Evolutionary conservation across 108 stramenopile species (phyloP).

Genomic region (Cyclotella cryptica): DNA sequence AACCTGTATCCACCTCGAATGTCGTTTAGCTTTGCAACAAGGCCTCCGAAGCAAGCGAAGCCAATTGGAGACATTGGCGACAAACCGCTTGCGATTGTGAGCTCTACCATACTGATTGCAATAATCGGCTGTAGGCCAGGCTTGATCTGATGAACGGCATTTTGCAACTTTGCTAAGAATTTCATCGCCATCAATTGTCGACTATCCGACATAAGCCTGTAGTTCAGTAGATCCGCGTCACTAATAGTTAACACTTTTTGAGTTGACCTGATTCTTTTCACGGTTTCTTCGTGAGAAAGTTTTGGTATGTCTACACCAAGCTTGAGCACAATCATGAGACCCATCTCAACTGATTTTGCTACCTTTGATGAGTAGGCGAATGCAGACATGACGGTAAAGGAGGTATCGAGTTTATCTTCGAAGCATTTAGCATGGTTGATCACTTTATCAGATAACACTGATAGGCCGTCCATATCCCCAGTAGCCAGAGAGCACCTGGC

Average conservation of each 20-base stretch:
- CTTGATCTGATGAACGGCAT: neutral
- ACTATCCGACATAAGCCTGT: slow-evolving; percentile 13
- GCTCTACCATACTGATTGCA: neutral
- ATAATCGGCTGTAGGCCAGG: slow-evolving; percentile 1
- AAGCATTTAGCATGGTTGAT: neutral
- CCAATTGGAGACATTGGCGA: slow-evolving; percentile 6
- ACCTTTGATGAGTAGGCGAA: neutral
- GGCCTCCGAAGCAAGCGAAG: slow-evolving; percentile 12
- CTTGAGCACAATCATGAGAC: neutral
- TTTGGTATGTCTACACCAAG: slow-evolving; percentile 8
- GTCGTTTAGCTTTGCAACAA: neutral
- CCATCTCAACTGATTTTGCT: neutral
- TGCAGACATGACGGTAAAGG: neutral
- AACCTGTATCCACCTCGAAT: slow-evolving; percentile 18
- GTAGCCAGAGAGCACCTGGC: slow-evolving; percentile 11
- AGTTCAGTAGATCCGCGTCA: slow-evolving; percentile 7
- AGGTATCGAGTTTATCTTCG: slow-evolving; percentile 24
- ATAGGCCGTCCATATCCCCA: slow-evolving; percentile 1
- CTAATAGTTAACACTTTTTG: neutral
- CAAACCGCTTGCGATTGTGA: slow-evolving; percentile 15
- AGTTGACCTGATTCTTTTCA: neutral
- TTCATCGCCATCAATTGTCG: slow-evolving; percentile 22
- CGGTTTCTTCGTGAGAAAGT: too few relatives aligned
- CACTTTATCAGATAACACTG: slow-evolving; percentile 17
- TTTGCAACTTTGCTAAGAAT: neutral